Evolutionary conservation across 164 flowering plant genomes (phyloP).

Genomic region (Brasenia schreberi): DNA sequence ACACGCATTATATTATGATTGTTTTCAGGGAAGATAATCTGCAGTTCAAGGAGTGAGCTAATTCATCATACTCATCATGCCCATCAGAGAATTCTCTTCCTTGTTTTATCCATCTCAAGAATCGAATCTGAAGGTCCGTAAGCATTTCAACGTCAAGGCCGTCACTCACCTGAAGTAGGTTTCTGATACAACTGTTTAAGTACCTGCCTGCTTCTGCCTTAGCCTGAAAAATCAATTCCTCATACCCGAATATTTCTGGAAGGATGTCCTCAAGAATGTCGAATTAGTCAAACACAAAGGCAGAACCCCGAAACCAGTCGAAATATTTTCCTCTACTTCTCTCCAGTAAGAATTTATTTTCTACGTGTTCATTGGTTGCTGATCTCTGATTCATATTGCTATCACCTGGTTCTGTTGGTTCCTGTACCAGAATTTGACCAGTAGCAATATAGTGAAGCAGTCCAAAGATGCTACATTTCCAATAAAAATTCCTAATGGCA

Average conservation of each 20-base stretch:
- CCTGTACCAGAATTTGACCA: conserved; percentile 18
- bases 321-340: conserved; percentile 17
- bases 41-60: conserved; percentile 11
- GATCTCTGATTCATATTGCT: conserved; percentile 10
- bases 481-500: conserved; percentile 49
- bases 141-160: conserved; percentile 12
- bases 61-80: conserved; percentile 23
- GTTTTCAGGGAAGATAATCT: conserved; percentile 10
- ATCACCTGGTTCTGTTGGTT: conserved; percentile 9
- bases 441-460: conserved; percentile 61
- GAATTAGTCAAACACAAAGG: conserved; percentile 37
- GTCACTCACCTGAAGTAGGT: conserved; percentile 21
- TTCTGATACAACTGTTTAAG: conserved; percentile 36
- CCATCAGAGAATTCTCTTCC: conserved; percentile 21
- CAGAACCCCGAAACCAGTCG: conserved; percentile 20
- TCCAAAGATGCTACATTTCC: conserved; percentile 18
- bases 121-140: conserved; percentile 30
- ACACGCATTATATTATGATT: too few species aligned
- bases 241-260: conserved; percentile 24
- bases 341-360: conserved; percentile 6
- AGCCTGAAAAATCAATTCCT: conserved; percentile 27
- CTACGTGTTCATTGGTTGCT: background rate
- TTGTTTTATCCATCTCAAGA: conserved; percentile 40
- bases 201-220: conserved; percentile 28
- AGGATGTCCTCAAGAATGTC: conserved; percentile 41